Percentiles rank a stretch among this genome's conserved stretches.
These are phyloP conservation scores for Trifolium pratense DNA, from an alignment of 306 rosid species.

Conservation along the genomic window DNA sequence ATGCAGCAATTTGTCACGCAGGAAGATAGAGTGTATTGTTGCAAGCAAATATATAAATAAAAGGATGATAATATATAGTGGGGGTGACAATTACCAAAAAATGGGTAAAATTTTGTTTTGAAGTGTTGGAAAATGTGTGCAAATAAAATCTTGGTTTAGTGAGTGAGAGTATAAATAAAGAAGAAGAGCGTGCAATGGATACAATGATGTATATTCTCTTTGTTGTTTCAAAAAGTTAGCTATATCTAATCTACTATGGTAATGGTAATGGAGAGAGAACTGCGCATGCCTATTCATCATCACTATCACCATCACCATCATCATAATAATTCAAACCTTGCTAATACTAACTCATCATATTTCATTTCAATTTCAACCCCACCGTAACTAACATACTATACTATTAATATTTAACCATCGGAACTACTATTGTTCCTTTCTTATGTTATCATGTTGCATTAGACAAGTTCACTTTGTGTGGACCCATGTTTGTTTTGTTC, in stretches of 20 bases:
- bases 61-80: slow-evolving; percentile 54
- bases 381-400: not conserved
- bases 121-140: slow-evolving; percentile 61
- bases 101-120: slow-evolving; percentile 44
- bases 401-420: slow-evolving; percentile 21
- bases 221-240: slow-evolving; percentile 41
- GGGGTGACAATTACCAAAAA: slow-evolving; percentile 66
- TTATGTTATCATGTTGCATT: not conserved
- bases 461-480: slow-evolving; percentile 35
- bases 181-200: slow-evolving; percentile 70
- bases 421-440: slow-evolving; percentile 15
- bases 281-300: slow-evolving; percentile 55
- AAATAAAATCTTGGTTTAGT: slow-evolving; percentile 39
- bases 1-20: slow-evolving; percentile 30
- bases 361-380: slow-evolving; percentile 6
- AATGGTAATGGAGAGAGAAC: not conserved
- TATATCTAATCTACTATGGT: not conserved
- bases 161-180: slow-evolving; percentile 44
- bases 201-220: slow-evolving; percentile 80
- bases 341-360: not conserved
- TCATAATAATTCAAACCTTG: not conserved
- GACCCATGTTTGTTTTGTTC: not conserved
- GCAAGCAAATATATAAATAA: slow-evolving; percentile 3
- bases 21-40: not conserved
- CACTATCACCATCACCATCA: slow-evolving; percentile 53